phyloP scores from a whole-genome alignment of 352 stramenopile genomes.

The Globisporangium cystogenes region DNA sequence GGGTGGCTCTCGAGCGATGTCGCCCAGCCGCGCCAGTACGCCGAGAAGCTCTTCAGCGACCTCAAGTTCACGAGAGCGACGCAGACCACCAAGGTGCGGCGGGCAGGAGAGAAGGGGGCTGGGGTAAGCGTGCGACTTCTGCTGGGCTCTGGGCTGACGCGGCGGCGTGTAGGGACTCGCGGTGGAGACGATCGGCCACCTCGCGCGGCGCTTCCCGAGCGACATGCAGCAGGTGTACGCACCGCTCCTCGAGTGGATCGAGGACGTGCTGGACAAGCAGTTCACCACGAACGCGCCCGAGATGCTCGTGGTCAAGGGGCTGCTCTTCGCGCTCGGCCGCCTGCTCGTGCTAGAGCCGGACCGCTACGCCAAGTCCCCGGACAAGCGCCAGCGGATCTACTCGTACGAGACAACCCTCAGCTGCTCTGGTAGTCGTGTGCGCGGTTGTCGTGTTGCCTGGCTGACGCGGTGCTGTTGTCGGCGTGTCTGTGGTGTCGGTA shows the following conservation, averaged over 20 bases:
- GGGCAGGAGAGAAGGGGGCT: no score
- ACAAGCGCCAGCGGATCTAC: constrained; percentile 54
- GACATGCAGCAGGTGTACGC: constrained; percentile 23
- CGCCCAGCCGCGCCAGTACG: constrained; percentile 42
- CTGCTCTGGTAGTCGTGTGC: no score
- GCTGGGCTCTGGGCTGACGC: background rate
- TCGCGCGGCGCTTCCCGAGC: constrained; percentile 42
- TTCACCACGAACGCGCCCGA: constrained; percentile 58
- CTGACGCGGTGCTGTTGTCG: background rate
- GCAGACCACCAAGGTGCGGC: constrained; percentile 52
- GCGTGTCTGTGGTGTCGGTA: constrained; percentile 15
- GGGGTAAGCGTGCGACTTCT: background rate
- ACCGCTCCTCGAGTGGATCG: constrained; percentile 56
- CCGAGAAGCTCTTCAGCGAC: constrained; percentile 71
- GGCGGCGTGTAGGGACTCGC: constrained; percentile 36
- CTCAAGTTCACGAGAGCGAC: constrained; percentile 69
- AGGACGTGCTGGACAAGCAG: constrained; percentile 69
- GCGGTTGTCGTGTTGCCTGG: no score
- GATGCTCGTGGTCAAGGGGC: constrained; percentile 69
- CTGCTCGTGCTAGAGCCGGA: constrained; percentile 46
- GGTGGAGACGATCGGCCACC: constrained; percentile 52
- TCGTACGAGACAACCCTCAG: no score
- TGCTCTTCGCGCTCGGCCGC: constrained; percentile 52
- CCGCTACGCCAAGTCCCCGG: constrained; percentile 32
- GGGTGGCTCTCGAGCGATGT: constrained; percentile 32